Evolutionary conservation across 2,329 filamentous ascomycete species (phyloP), one percentile per base, ranked within the genome.

Genomic region (Fusarium kyushuense): DNA sequence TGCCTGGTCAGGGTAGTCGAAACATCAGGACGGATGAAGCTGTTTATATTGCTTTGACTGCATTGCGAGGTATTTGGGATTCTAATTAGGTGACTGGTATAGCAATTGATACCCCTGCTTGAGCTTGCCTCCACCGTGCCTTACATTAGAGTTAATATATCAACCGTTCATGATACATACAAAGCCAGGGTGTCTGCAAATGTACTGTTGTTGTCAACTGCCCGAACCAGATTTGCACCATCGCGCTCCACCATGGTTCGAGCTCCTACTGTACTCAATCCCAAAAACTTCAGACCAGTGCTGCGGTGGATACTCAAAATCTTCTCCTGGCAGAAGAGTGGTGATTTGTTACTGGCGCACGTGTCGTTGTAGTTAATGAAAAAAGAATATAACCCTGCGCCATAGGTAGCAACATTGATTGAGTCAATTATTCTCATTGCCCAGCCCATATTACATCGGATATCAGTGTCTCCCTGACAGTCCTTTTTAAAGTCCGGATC

Each of bases 1-100:
- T 94, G 67, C 92, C 92, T 5, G 88, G 89, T 2, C 93, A 96
- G 77, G 93, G 92, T 1, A 95, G 92, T 76, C 84, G 93, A 72
- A 93, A 90, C 2, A 95, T 97, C 65, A 83, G 92, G 65, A 96
- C 93, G 0, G 93, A 96, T 72, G 93, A 97, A 79, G 92, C 93
- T 2, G 80, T 96, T 19, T 92, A 91, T 80, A 87, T 96, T 75
- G 92, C 89, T 0, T 77, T 96, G 76, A 90, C 90, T 73, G 87
- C 88, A 3, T 75, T 96, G 75, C 86, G 89, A 74, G 83, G 81
- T 61, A 70, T 90, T 59, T 90, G 84, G 87, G 80, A 82, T 32
- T 73, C 69, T 61, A 66, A 49, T 58, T 73, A 73, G 58, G 49
- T 60, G 43, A 48, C 41, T 53, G 54, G 51, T 65, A 65, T 48